Conservation (phyloP, 2,329 filamentous ascomycete genomes). For the Stemphylium beticola region DNA sequence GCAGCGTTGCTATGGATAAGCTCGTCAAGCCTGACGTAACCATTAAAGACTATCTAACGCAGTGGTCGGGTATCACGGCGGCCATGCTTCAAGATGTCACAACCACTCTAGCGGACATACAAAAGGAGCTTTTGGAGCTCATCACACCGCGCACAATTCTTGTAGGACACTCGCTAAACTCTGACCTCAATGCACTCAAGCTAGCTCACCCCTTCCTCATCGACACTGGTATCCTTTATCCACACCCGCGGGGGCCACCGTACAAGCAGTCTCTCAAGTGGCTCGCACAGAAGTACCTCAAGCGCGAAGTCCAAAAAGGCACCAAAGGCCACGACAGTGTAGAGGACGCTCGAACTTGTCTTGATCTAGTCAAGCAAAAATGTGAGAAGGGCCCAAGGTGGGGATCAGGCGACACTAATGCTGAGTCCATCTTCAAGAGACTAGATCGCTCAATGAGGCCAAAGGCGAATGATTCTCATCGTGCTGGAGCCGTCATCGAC, state of each 20-base stretch:
- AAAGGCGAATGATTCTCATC: constrained; percentile 41
- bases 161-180: constrained; percentile 81
- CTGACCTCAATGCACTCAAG: constrained; percentile 81
- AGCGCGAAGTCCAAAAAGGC: constrained; percentile 86
- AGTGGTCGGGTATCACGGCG: constrained; percentile 86
- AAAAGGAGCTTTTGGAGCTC: constrained; percentile 74
- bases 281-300: constrained; percentile 83
- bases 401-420: constrained; percentile 78
- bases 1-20: constrained; percentile 81
- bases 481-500: constrained; percentile 77
- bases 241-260: constrained; percentile 86
- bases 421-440: constrained; percentile 89
- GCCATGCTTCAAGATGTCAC: constrained; percentile 82
- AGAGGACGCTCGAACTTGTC: constrained; percentile 88
- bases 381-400: constrained; percentile 90
- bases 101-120: constrained; percentile 83
- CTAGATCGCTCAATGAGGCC: constrained; percentile 64
- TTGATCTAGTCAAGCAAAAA: constrained; percentile 93
- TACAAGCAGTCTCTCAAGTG: constrained; percentile 91
- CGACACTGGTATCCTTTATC: constrained; percentile 88
- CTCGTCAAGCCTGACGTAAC: constrained; percentile 87
- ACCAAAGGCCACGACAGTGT: constrained; percentile 84
- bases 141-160: constrained; percentile 76
- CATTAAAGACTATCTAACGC: constrained; percentile 92
- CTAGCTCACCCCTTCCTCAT: constrained; percentile 91